A percentile compares a stretch with the other conserved stretches of the same genome.
Conservation (phyloP, 371 early-diverging fungal genomes). For the Dentiscutata heterogama region DNA sequence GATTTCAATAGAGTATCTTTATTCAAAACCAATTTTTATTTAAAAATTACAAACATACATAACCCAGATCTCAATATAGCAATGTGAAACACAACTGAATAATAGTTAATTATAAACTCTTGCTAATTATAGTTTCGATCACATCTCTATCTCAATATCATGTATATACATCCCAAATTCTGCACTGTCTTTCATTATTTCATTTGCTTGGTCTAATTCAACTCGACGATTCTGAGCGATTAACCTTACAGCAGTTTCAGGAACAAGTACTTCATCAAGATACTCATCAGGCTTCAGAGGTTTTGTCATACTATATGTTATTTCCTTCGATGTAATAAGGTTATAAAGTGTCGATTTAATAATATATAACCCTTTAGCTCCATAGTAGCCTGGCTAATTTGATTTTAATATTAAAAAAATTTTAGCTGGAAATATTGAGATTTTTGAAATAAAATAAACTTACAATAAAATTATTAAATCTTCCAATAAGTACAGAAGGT, state of each 20-base stretch:
- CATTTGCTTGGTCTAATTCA: constrained; percentile 5
- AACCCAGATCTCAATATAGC: too few species aligned
- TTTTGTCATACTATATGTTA: constrained; percentile 9
- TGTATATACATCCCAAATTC: constrained; percentile 25
- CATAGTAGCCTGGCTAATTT: constrained; percentile 19
- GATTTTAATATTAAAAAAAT: too few species aligned
- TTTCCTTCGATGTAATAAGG: neutral
- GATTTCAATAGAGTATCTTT: too few species aligned
- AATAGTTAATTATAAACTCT: too few species aligned
- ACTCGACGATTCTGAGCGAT: neutral
- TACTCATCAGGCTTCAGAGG: constrained; percentile 24
- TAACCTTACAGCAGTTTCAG: constrained; percentile 19
- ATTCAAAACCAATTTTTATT: too few species aligned
- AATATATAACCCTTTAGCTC: neutral
- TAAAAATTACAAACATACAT: too few species aligned
- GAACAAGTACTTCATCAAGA: constrained; percentile 22
- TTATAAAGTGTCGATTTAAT: neutral
- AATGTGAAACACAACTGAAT: too few species aligned
- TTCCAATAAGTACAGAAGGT: constrained; percentile 21
- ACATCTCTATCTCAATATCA: neutral
- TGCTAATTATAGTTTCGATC: too few species aligned
- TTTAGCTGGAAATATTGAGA: too few species aligned
- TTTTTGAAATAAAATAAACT: neutral
- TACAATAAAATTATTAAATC: constrained; percentile 25
- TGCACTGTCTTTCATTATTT: neutral